Evolutionary conservation across 2,329 filamentous ascomycete species (phyloP).

Genomic region (Diaporthe destruens): DNA sequence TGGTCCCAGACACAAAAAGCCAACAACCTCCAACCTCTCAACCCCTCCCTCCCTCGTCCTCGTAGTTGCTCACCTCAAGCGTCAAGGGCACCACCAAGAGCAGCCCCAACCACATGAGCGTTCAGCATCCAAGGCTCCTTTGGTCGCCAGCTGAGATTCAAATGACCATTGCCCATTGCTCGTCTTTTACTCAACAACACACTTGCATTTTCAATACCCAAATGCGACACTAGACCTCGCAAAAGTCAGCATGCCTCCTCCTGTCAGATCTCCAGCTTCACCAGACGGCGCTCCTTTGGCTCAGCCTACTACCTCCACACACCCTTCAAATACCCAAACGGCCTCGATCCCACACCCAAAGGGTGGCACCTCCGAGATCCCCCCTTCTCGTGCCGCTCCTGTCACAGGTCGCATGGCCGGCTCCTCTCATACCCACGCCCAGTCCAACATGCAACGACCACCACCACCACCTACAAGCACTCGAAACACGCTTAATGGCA

Average conservation of each 20-base stretch:
- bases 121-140: not conserved
- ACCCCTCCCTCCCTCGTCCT: not conserved
- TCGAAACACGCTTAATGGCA: not conserved
- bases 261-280: not conserved
- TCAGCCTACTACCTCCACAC: not conserved
- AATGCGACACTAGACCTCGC: not conserved
- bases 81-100: not conserved
- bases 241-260: not conserved
- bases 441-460: not conserved
- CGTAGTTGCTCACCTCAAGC: not conserved
- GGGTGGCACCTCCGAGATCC: not conserved
- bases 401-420: not conserved
- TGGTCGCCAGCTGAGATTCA: not conserved
- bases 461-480: not conserved
- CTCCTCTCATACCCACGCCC: not conserved
- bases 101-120: not conserved
- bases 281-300: not conserved
- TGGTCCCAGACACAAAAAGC: not conserved
- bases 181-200: not conserved
- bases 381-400: not conserved
- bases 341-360: not conserved
- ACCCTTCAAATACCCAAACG: not conserved
- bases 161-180: not conserved
- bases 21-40: not conserved
- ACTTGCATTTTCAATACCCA: too few species aligned